A percentile compares a stretch with the other conserved stretches of the same genome.
Evolutionary conservation across 2,329 filamentous ascomycete genomes (phyloP).

Genomic region (Exophiala calicioides): DNA sequence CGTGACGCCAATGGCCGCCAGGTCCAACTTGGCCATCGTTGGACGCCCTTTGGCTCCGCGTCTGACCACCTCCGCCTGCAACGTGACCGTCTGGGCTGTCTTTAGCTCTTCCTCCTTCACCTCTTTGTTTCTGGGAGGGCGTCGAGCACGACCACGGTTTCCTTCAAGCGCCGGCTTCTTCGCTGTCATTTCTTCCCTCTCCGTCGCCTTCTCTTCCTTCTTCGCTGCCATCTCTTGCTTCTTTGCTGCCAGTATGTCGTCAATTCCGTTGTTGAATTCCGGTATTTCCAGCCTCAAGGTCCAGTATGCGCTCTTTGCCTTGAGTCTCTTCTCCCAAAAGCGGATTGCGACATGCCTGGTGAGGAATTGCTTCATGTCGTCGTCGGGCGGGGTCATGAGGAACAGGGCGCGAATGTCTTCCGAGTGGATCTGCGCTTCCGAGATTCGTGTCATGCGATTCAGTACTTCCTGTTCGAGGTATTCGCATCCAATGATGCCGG

Average conservation of each 20-base stretch:
- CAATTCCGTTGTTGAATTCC: slow-evolving; percentile 19
- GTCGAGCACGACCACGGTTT: no score
- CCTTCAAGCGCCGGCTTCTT: not conserved
- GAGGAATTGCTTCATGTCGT: slow-evolving; percentile 16
- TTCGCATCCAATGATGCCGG: slow-evolving; percentile 19
- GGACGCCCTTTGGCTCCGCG: slow-evolving; percentile 9
- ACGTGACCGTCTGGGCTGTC: slow-evolving; percentile 2
- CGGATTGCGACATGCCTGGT: slow-evolving; percentile 21
- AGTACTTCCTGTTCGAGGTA: slow-evolving; percentile 11
- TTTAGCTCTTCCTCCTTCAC: not conserved
- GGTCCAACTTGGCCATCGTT: slow-evolving; percentile 18
- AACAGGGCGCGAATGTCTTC: slow-evolving; percentile 25
- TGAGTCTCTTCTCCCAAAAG: slow-evolving; percentile 17
- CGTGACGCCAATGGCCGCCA: slow-evolving; percentile 18
- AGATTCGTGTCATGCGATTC: slow-evolving; percentile 19
- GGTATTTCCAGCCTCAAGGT: slow-evolving; percentile 21
- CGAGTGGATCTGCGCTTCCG: slow-evolving; percentile 20
- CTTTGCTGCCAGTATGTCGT: slow-evolving; percentile 9
- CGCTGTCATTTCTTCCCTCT: not conserved
- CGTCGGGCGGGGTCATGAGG: slow-evolving; percentile 5
- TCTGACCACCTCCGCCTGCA: slow-evolving; percentile 14
- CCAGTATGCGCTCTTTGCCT: slow-evolving; percentile 15
- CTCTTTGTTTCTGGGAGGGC: no score
- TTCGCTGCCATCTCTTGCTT: not conserved
- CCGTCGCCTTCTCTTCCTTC: not conserved